These are phyloP conservation scores for Candida golubevii DNA, from an alignment of 805 yeast species.

Conservation along the genomic window DNA sequence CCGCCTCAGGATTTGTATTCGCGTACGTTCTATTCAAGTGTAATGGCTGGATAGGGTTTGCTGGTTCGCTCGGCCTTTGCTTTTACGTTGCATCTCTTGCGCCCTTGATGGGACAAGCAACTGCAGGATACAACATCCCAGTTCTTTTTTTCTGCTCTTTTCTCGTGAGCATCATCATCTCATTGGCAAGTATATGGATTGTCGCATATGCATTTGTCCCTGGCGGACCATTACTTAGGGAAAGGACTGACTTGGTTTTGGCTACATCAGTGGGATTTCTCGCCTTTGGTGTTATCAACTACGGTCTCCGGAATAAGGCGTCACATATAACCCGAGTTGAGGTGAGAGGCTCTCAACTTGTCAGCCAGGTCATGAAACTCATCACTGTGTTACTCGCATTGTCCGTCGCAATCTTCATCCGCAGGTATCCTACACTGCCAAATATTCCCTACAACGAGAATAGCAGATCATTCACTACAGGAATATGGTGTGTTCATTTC, in stretches of 20 bases:
- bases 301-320: conserved; percentile 23
- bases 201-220: conserved; percentile 99
- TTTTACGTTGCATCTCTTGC: conserved; percentile 59
- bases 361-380: conserved; percentile 25
- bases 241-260: conserved; percentile 76
- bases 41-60: conserved; percentile 68
- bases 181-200: conserved; percentile 89
- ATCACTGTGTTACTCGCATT: conserved; percentile 45
- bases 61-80: conserved; percentile 63
- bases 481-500: conserved; percentile 98
- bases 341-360: conserved; percentile 15
- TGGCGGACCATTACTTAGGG: conserved; percentile 82
- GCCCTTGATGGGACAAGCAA: conserved; percentile 57
- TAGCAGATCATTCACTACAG: conserved; percentile 80
- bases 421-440: conserved; percentile 59
- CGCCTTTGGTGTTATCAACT: conserved; percentile 48
- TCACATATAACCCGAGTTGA: conserved; percentile 22
- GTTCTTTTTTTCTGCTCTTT: conserved; percentile 47
- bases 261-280: conserved; percentile 51
- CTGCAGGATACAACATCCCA: conserved; percentile 53
- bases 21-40: conserved; percentile 46
- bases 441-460: conserved; percentile 47
- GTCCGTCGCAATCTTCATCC: conserved; percentile 54
- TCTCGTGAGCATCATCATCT: conserved; percentile 47
- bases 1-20: conserved; percentile 45